These are phyloP conservation scores for Gynochthodes officinalis DNA, from an alignment of 257 asterid species.

Conservation along the genomic window DNA sequence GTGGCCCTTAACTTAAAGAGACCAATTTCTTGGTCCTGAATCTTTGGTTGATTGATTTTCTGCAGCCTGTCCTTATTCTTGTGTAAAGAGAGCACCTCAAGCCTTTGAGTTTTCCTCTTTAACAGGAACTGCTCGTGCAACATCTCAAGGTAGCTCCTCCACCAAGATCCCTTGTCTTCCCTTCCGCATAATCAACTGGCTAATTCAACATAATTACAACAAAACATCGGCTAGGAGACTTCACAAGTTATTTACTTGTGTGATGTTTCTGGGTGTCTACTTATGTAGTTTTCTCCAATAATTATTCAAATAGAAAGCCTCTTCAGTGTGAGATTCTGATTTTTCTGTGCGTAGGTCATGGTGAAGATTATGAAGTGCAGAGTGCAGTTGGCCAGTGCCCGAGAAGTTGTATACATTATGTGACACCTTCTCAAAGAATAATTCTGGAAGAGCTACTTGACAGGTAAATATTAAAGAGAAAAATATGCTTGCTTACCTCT, in stretches of 20 bases:
- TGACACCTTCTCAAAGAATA: constrained; percentile 83
- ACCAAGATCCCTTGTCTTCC: background rate
- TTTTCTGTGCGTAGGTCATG: constrained; percentile 41
- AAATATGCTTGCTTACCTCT: too few species aligned
- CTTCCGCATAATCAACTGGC: background rate
- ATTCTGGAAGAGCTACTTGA: constrained; percentile 85
- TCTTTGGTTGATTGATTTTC: constrained; percentile 6
- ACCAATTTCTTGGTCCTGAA: background rate
- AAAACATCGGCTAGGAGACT: background rate
- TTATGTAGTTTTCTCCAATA: background rate
- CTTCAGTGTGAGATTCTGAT: background rate
- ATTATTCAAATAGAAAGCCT: background rate
- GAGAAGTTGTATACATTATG: constrained; percentile 77
- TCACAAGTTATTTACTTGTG: background rate
- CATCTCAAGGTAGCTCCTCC: constrained; percentile 59
- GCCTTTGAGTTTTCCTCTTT: constrained; percentile 66
- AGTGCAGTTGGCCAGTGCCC: constrained; percentile 87
- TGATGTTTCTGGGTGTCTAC: background rate
- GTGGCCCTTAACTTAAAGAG: too few species aligned
- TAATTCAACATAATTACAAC: background rate
- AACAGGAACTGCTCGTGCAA: constrained; percentile 65
- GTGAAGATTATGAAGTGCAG: constrained; percentile 59
- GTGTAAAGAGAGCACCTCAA: constrained; percentile 76
- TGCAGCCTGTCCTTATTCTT: constrained; percentile 89
- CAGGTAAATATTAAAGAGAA: constrained; percentile 29